Evolutionary conservation across 306 rosid genomes (phyloP).

Genomic region (Macrotyloma uniflorum): DNA sequence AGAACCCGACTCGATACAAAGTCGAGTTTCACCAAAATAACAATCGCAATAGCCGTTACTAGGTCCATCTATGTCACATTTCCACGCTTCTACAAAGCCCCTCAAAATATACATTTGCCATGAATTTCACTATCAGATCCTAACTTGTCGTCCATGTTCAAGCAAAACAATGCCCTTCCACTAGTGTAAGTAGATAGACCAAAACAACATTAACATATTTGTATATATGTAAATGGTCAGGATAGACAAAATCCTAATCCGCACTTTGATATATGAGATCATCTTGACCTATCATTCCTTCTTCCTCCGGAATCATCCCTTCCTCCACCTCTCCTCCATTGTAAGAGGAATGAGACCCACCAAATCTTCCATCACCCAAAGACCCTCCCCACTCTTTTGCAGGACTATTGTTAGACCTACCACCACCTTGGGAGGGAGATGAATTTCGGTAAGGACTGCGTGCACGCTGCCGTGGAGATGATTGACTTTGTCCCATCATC

Average conservation of each 20-base stretch:
- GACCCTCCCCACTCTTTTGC: slow-evolving; percentile 41
- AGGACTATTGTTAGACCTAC: slow-evolving; percentile 29
- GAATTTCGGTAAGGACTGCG: slow-evolving; percentile 19
- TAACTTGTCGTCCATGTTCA: slow-evolving; percentile 36
- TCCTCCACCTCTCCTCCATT: slow-evolving; percentile 75
- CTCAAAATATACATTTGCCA: slow-evolving; percentile 49
- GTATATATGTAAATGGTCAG: background rate
- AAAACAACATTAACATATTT: slow-evolving; percentile 28
- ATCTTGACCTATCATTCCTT: slow-evolving; percentile 68
- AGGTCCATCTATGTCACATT: slow-evolving; percentile 26
- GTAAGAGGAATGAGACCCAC: slow-evolving; percentile 43
- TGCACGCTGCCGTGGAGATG: slow-evolving; percentile 26
- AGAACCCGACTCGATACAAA: slow-evolving; percentile 12
- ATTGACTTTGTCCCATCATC: slow-evolving; percentile 54
- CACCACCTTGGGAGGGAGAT: slow-evolving; percentile 33
- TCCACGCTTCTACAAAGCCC: slow-evolving; percentile 40
- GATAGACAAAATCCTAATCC: slow-evolving; percentile 21
- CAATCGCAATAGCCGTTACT: background rate
- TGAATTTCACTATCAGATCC: slow-evolving; percentile 37
- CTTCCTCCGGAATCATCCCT: slow-evolving; percentile 84
- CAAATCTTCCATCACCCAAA: slow-evolving; percentile 20
- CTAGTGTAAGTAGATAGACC: slow-evolving; percentile 28
- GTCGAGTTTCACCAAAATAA: slow-evolving; percentile 21
- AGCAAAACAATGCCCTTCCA: slow-evolving; percentile 34
- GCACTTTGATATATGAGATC: slow-evolving; percentile 29